phyloP scores from a whole-genome alignment of 2,329 filamentous ascomycete genomes.

The Penicillium carneum region DNA sequence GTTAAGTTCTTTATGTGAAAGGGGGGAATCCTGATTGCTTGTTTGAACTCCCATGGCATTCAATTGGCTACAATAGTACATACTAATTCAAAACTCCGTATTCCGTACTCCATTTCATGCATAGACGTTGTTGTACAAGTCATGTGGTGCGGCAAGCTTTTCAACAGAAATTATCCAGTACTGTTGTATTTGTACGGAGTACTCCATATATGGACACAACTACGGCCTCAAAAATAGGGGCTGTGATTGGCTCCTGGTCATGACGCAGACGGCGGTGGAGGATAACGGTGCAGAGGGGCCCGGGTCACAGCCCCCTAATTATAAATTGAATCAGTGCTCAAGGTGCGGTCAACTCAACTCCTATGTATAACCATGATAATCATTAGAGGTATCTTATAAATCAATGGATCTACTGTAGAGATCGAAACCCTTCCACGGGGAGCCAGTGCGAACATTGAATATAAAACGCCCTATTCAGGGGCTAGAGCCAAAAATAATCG shows the following conservation, averaged over 20 bases:
- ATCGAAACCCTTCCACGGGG: not conserved
- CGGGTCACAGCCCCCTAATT: slow-evolving; percentile 1
- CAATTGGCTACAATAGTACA: not conserved
- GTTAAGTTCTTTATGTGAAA: not conserved
- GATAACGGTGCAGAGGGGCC: not conserved
- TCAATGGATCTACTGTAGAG: not conserved
- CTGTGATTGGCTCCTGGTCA: not conserved
- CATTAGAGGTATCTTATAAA: not conserved
- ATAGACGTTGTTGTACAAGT: not conserved
- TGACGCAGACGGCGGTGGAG: not conserved
- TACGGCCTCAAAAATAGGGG: not conserved
- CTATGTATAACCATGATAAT: not conserved
- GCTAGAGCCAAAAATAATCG: slow-evolving; percentile 11
- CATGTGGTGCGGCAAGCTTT: not conserved
- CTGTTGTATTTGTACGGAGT: not conserved
- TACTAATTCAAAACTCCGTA: too few relatives aligned
- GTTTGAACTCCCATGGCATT: not conserved
- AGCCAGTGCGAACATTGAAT: not conserved
- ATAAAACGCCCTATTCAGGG: slow-evolving; percentile 10
- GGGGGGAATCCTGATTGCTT: not conserved
- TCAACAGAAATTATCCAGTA: not conserved
- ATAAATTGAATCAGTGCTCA: not conserved
- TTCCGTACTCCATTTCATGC: not conserved
- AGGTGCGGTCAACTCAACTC: not conserved
- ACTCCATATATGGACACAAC: not conserved